Base-by-base conservation (phyloP, 164 flowering plant genomes). In the Liriodendron chinense region DNA sequence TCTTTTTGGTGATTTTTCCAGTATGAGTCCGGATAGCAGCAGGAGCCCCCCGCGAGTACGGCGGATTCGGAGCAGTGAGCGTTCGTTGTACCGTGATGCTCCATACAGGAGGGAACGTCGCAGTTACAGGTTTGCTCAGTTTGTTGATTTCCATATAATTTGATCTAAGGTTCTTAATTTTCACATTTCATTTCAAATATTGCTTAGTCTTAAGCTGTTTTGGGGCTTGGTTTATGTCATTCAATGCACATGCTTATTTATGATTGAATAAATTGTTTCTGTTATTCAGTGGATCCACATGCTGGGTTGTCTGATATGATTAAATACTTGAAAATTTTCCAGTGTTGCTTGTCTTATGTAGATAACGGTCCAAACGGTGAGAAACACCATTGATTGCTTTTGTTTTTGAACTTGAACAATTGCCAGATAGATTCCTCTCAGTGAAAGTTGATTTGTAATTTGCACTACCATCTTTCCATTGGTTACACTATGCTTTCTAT, bases 71-170 rank as follows among this genome's bases (percentile, higher is more conserved):
- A 70, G 84, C 72, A 75, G 73, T 26, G 87, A 83, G n/a, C 81
- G 81, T 1, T 21, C 65, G 43, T 77, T 84, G 43, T 74, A 75
- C 72, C 81, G 81, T 22, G 81, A 78, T 74, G 85, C 85, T 14
- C 82, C 85, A 20, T 83, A 81, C 64, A 61, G 83, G 20, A 83
- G 72, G 76, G 84, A 78, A 68, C 80, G 78, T 20, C 82, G 77
- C 6, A n/a, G 26, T 20, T 21, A 63, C 65, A 63, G 65, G 65
- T 63, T 7, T 63, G 24, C 65, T 63, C 9, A n/a, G n/a, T n/a
- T 22, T 13, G 21, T 63, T 63, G 9, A 63, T 63, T 20, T n/a
- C 3, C 22, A 20, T 53, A 53, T 53, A 53, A 53, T 53, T 53
- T 53, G 16, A 53, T 16, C 57, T 28, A 53, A 9, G 16, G 57